phyloP scores from a whole-genome alignment of 345 rosid species.

The Bruguiera parviflora region DNA sequence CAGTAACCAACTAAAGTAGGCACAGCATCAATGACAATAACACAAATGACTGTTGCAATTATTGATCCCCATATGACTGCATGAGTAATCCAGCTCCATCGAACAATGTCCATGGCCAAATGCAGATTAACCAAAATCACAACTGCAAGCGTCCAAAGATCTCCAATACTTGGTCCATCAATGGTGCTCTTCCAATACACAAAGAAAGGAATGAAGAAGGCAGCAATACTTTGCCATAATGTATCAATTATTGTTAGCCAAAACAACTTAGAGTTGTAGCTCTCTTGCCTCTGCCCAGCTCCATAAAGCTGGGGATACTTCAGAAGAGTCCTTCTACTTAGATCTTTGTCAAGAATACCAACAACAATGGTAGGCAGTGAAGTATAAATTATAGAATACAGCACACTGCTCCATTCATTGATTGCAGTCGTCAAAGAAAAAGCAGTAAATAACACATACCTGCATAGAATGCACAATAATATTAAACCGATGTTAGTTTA shows the following conservation, averaged over 20 bases:
- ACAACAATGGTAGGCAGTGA: constrained; percentile 83
- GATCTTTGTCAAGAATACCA: constrained; percentile 85
- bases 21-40: constrained; percentile 62
- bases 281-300: constrained; percentile 77
- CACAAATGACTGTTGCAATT: constrained; percentile 71
- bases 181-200: constrained; percentile 77
- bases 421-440: constrained; percentile 90
- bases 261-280: constrained; percentile 68
- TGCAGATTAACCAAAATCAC: constrained; percentile 87
- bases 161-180: constrained; percentile 77
- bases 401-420: constrained; percentile 92
- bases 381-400: constrained; percentile 83
- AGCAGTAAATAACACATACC: constrained; percentile 81
- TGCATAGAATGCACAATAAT: constrained; percentile 21
- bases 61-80: constrained; percentile 96
- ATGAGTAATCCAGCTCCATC: constrained; percentile 92
- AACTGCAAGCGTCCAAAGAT: constrained; percentile 88
- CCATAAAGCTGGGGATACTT: constrained; percentile 84
- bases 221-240: constrained; percentile 75
- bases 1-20: constrained; percentile 81
- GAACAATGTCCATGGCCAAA: constrained; percentile 82
- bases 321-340: constrained; percentile 63
- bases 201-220: constrained; percentile 72
- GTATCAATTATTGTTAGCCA: constrained; percentile 86
- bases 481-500: neutral